These are phyloP conservation scores for Rhizopogon roseolus DNA, from an alignment of 768 basidiomycete species.

Conservation along the genomic window DNA sequence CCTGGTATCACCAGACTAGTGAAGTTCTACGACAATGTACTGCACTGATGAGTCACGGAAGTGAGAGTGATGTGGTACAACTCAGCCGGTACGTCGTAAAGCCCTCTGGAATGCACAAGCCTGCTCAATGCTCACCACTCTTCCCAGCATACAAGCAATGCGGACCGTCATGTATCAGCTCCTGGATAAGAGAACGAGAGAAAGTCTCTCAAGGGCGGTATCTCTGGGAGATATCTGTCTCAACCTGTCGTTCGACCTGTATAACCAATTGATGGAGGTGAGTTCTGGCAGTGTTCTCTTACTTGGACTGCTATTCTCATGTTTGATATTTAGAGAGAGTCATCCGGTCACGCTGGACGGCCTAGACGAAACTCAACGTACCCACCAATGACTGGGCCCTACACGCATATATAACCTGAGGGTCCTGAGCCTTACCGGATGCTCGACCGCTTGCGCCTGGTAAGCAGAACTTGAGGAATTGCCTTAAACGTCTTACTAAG, in stretches of 20 bases:
- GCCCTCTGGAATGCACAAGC: neutral
- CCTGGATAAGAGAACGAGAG: neutral
- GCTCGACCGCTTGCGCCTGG: neutral
- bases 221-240: neutral
- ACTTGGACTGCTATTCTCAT: neutral
- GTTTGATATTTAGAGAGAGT: neutral
- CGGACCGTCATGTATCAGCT: conserved; percentile 1
- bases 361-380: neutral
- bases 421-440: neutral
- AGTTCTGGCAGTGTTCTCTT: neutral
- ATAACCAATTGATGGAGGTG: neutral
- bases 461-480: neutral
- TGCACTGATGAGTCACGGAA: neutral
- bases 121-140: neutral
- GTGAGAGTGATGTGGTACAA: neutral
- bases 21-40: conserved; percentile 1
- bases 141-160: neutral
- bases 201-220: neutral
- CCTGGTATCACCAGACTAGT: conserved; percentile 1
- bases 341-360: neutral
- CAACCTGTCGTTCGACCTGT: neutral
- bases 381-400: neutral
- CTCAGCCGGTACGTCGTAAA: neutral
- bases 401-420: neutral
- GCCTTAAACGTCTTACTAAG: neutral